A percentile compares a stretch with the other conserved stretches of the same genome.
phyloP scores from a whole-genome alignment of 2,329 filamentous ascomycete species.

The Pyricularia pennisetigena region DNA sequence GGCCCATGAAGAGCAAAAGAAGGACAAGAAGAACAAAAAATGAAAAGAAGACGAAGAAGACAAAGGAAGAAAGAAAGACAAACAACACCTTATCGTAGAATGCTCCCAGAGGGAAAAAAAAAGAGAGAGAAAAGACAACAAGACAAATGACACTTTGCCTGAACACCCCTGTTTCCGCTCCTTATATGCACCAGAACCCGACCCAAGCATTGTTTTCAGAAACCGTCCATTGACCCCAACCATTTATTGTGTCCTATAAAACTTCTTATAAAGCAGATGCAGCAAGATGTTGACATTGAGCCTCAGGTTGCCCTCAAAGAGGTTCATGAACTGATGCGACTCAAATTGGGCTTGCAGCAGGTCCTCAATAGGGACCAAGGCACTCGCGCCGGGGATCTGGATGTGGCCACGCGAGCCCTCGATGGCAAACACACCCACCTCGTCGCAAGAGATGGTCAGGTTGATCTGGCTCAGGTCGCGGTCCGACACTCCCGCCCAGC shows the following conservation, averaged over 20 bases:
- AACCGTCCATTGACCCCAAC: background rate
- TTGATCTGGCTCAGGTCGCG: conserved; percentile 88
- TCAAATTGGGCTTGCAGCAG: conserved; percentile 95
- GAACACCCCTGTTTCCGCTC: background rate
- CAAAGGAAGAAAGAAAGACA: background rate
- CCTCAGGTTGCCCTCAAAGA: conserved; percentile 78
- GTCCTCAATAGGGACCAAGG: conserved; percentile 82
- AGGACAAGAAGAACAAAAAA: background rate
- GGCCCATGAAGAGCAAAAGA: background rate
- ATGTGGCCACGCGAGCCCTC: conserved; percentile 88
- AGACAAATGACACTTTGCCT: background rate
- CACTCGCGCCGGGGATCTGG: conserved; percentile 90
- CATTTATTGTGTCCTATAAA: conserved; percentile 62
- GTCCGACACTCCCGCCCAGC: conserved; percentile 77
- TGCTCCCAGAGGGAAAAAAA: background rate
- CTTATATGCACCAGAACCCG: background rate
- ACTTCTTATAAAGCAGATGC: conserved; percentile 98
- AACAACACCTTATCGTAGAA: conserved; percentile 5
- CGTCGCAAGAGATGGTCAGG: conserved; percentile 86
- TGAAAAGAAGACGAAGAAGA: background rate
- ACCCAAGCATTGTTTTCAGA: background rate
- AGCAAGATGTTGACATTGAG: conserved; percentile 95
- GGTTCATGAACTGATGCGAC: conserved; percentile 88
- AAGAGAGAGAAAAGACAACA: background rate
- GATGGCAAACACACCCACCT: conserved; percentile 87